Evolutionary conservation across 176 grass and related monocot genomes (phyloP).

Genomic region (Oryza glaberrima): DNA sequence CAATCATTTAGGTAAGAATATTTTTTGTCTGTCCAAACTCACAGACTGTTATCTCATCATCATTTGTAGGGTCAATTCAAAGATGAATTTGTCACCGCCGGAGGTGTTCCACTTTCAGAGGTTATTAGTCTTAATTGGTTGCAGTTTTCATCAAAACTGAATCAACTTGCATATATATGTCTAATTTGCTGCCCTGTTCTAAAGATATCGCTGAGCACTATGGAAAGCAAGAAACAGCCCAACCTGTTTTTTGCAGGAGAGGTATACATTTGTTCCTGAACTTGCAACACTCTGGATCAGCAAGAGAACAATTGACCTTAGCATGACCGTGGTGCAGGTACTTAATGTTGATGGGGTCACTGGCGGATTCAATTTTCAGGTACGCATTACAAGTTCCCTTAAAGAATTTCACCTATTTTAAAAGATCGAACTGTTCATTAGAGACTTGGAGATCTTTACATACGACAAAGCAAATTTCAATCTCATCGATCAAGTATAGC

Average conservation of each 20-base stretch:
- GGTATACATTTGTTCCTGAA: conserved; percentile 50
- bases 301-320: conserved; percentile 22
- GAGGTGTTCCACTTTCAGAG: conserved; percentile 89
- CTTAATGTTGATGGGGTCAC: conserved; percentile 89
- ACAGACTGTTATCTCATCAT: conserved; percentile 19
- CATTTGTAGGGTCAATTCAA: conserved; percentile 86
- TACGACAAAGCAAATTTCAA: background rate
- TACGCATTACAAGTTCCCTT: background rate
- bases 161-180: conserved; percentile 10
- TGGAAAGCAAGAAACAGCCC: conserved; percentile 88
- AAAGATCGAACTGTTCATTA: background rate
- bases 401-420: background rate
- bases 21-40: conserved; percentile 23
- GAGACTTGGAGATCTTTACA: background rate
- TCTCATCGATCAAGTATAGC: background rate
- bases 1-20: background rate
- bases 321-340: conserved; percentile 49
- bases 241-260: conserved; percentile 97
- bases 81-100: conserved; percentile 98
- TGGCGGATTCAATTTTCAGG: conserved; percentile 98
- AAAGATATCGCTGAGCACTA: conserved; percentile 76
- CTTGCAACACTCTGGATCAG: conserved; percentile 1
- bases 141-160: conserved; percentile 24
- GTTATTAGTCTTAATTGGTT: conserved; percentile 44
- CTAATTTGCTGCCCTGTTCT: conserved; percentile 40